Evolutionary conservation across 495 filamentous ascomycete species (phyloP), one percentile per base, ranked within the genome.

Genomic region (Physcia stellaris): DNA sequence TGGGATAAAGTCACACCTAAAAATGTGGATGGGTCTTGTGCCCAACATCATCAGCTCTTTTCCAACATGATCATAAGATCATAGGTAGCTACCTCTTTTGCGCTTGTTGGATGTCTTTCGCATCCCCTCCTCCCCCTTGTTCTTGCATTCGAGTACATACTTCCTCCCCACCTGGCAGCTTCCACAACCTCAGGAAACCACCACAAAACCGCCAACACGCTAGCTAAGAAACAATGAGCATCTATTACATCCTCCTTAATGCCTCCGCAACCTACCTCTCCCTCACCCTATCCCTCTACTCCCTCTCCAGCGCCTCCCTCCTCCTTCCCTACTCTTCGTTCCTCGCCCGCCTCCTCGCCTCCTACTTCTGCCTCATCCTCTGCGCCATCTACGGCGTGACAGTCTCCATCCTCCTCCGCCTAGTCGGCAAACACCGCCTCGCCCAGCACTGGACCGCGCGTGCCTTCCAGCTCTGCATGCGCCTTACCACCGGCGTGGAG

Each of bases 381-480:
- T 75, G 73, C 61, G 79, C 88, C 7, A 54, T 59, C 35, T 94
- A 88, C 61, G 90, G 92, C 39, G 80, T 85, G 37, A 22, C 82
- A 36, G 77, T 74, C 16, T 84, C 80, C 12, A 71, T 87, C 39
- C 43, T 72, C 29, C 64, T 98, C 24, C 78, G 83, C 24, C 52
- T 80, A 12, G 51, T 76, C 26, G 86, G 85, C 35, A 70, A 78
- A 46, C 73, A 72, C 40, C 75, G 80, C 40, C 70, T 85, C 42
- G 75, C 82, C 27, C 90, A 95, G 66, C 94, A 84, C 82, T 75
- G 85, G 19, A 76, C 75, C 4, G 90, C 67, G 16, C 70, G 86
- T 42, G 64, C 71, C 46, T 94, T 94, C 65, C 86, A 88, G 57
- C 83, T 71, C 59, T 52, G 73, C 35, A 92, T 94, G 83, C 66